Evolutionary conservation across 2,329 filamentous ascomycete genomes (phyloP).

Genomic region (Colletotrichum endophyticum): DNA sequence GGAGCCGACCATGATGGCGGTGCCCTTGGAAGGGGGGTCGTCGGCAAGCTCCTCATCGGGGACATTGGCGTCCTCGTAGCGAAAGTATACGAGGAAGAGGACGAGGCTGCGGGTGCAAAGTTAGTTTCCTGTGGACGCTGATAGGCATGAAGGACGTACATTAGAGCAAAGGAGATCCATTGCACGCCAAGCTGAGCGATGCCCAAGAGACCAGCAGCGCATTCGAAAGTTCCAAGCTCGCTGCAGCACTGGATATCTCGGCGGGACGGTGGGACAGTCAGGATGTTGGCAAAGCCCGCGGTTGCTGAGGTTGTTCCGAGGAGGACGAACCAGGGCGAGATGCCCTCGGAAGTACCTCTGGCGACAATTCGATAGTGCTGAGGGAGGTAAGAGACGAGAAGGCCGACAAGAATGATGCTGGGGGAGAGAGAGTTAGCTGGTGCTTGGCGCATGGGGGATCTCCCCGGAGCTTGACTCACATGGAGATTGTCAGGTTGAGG

Average conservation of each 20-base stretch:
- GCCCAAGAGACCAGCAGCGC: slow-evolving; percentile 83
- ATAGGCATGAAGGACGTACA: slow-evolving; percentile 63
- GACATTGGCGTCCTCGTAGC: slow-evolving; percentile 60
- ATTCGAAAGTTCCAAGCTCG: slow-evolving; percentile 81
- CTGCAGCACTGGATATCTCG: slow-evolving; percentile 86
- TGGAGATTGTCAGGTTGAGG: slow-evolving; percentile 60
- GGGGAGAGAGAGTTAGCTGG: slow-evolving; percentile 21
- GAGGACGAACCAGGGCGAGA: slow-evolving; percentile 93
- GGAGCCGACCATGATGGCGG: slow-evolving; percentile 76
- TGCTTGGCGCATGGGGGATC: not conserved
- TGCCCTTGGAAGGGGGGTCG: slow-evolving; percentile 73
- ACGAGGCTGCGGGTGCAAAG: slow-evolving; percentile 65
- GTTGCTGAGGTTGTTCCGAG: slow-evolving; percentile 92
- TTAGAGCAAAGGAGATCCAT: slow-evolving; percentile 89
- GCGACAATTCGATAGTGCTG: slow-evolving; percentile 92
- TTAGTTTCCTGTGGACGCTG: not conserved
- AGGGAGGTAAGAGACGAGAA: slow-evolving; percentile 91
- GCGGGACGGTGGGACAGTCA: slow-evolving; percentile 83
- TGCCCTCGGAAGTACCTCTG: slow-evolving; percentile 86
- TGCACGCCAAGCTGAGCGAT: slow-evolving; percentile 91
- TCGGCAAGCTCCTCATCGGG: slow-evolving; percentile 54
- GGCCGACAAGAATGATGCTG: slow-evolving; percentile 81
- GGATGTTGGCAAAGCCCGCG: slow-evolving; percentile 89
- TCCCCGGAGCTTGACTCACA: slow-evolving; percentile 42
- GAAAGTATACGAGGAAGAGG: slow-evolving; percentile 95